phyloP scores from a whole-genome alignment of 1,284 basidiomycete species.

The Golubevia pallescens region DNA sequence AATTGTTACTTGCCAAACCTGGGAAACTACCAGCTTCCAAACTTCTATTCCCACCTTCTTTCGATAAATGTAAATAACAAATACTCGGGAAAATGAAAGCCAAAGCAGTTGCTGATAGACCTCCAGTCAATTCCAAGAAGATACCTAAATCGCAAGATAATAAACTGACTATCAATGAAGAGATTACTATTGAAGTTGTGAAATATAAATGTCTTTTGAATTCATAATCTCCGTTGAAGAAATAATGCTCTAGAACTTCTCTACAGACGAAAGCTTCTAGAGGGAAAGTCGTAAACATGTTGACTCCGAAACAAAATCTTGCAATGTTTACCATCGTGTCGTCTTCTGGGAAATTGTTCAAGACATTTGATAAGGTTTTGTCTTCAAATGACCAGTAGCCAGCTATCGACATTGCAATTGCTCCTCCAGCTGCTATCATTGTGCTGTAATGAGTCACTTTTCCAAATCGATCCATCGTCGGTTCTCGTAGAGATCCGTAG shows the following conservation, averaged over 20 bases:
- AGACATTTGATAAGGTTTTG: conserved; percentile 65
- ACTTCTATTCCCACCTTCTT: conserved; percentile 34
- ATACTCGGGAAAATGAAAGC: conserved; percentile 82
- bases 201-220: conserved; percentile 83
- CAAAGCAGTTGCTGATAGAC: conserved; percentile 88
- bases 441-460: conserved; percentile 78
- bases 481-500: conserved; percentile 88
- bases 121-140: conserved; percentile 95
- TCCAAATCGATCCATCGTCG: conserved; percentile 92
- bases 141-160: conserved; percentile 95
- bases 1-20: conserved; percentile 18
- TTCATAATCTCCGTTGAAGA: conserved; percentile 1
- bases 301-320: conserved; percentile 90
- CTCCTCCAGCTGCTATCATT: conserved; percentile 51
- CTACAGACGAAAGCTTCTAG: conserved; percentile 91
- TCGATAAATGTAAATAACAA: conserved; percentile 58
- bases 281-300: conserved; percentile 97
- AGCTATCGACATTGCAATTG: conserved; percentile 76
- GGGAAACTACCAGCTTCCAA: conserved; percentile 19
- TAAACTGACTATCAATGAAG: conserved; percentile 75
- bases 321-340: conserved; percentile 73
- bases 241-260: conserved; percentile 69
- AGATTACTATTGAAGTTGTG: conserved; percentile 81
- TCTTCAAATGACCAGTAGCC: conserved; percentile 92
- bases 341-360: conserved; percentile 59